Evolutionary conservation across 1,284 basidiomycete species (phyloP), one percentile per base, ranked within the genome.

Genomic region (Xerocomus cyaneibrunnescens): DNA sequence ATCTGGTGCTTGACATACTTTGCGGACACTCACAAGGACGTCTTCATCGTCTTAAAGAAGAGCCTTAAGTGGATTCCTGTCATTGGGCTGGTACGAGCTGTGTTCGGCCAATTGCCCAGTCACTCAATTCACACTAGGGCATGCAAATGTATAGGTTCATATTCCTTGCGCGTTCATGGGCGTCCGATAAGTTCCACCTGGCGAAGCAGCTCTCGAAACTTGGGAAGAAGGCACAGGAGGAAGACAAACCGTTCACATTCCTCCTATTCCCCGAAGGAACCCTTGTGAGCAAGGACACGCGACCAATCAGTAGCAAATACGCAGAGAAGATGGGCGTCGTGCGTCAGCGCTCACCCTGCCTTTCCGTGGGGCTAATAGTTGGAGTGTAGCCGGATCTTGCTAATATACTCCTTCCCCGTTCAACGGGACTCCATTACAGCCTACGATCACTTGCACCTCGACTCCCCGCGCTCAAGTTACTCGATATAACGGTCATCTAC

Each of bases 81-180:
- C 43, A 68, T 94, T 23, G 94, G 94, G 27, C 94, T 91, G 84
- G 94, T 93, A 69, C 64, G 84, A 66, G 35, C 6, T 16, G 7
- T 40, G 21, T 38, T 36, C 2, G n/a, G 8, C n/a, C 30, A 16
- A 8, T 25, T 19, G 19, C 35, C 38, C 42, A 42, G 14, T 37
- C 19, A 27, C 54, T 66, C 22, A 66, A 48, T 45, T 45, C 32
- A 45, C 56, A 45, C 25, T 52, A 90, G 87, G 88, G 83, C 49
- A 94, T 94, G 94, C 92, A 89, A 79, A 85, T 94, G 73, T 97
- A 86, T 72, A 78, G 84, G 50, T 98, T 98, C 72, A 92, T 97
- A 60, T 92, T 92, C 72, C 78, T 95, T 41, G 83, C 84, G 31
- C 85, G 92, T 31, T 92, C 87, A 16, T 95, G 93, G 93, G 87